Conservation (phyloP, 352 stramenopile species). For the Globisporangium emineosum region DNA sequence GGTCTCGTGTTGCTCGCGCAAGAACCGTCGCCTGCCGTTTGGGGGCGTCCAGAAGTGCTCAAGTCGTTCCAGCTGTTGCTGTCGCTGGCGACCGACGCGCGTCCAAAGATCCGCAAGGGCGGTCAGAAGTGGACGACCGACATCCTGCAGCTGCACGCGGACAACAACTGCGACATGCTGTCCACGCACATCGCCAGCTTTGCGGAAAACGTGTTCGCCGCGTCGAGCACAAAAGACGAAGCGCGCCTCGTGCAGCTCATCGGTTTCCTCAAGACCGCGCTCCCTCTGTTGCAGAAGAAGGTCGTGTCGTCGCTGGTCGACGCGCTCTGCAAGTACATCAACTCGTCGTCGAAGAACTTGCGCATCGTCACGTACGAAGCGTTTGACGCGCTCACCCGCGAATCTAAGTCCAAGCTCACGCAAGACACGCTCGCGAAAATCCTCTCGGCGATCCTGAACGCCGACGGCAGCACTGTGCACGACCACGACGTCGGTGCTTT, state of each 20-base stretch:
- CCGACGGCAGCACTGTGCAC: conserved; percentile 56
- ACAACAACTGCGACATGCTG: conserved; percentile 69
- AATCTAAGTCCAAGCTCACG: conserved; percentile 54
- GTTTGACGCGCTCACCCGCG: conserved; percentile 54
- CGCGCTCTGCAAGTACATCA: conserved; percentile 66
- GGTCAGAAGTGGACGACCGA: conserved; percentile 73
- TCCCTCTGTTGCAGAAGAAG: conserved; percentile 79
- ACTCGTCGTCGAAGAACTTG: conserved; percentile 74
- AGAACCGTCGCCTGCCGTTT: conserved; percentile 58
- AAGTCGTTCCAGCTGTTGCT: conserved; percentile 79
- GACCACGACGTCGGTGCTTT: conserved; percentile 60
- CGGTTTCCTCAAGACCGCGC: conserved; percentile 71
- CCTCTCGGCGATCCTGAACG: conserved; percentile 55
- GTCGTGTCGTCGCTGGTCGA: conserved; percentile 77
- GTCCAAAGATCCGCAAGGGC: conserved; percentile 83
- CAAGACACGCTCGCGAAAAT: conserved; percentile 67
- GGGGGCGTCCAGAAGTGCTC: conserved; percentile 66
- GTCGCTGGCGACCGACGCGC: conserved; percentile 68
- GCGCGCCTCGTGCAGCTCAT: conserved; percentile 74
- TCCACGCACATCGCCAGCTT: conserved; percentile 88
- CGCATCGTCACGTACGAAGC: conserved; percentile 76
- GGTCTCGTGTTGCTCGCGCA: conserved; percentile 63
- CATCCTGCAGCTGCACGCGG: conserved; percentile 66
- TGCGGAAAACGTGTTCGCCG: conserved; percentile 75
- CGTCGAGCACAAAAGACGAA: conserved; percentile 65